These are phyloP conservation scores for Cymodocea nodosa DNA, from an alignment of 116 monocot genomes.

Conservation along the genomic window DNA sequence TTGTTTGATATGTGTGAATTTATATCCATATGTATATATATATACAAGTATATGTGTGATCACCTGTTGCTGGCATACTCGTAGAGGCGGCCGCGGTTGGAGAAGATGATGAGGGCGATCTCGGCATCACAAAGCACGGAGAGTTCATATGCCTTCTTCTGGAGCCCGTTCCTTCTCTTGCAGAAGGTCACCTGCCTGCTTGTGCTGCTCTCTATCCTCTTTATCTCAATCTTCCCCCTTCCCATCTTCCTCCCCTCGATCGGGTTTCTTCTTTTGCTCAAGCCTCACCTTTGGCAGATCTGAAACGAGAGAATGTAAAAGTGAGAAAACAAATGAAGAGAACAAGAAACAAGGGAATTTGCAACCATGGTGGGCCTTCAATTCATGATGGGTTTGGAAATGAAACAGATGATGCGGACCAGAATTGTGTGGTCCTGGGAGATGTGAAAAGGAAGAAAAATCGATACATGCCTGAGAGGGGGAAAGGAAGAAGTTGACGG, in stretches of 20 bases:
- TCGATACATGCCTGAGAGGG: no score
- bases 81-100: slow-evolving; percentile 6
- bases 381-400: neutral
- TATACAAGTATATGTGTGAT: neutral
- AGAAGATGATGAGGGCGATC: slow-evolving; percentile 11
- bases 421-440: no score
- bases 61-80: slow-evolving; percentile 9
- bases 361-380: neutral
- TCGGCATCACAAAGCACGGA: slow-evolving; percentile 15
- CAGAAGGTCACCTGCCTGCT: slow-evolving; percentile 20
- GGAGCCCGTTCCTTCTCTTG: slow-evolving; percentile 16
- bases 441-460: no score
- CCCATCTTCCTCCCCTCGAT: slow-evolving; percentile 5
- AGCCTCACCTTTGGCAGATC: slow-evolving; percentile 1
- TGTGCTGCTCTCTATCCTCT: slow-evolving; percentile 17
- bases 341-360: neutral
- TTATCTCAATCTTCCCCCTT: slow-evolving; percentile 18
- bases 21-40: neutral
- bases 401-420: no score
- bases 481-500: no score
- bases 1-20: no score
- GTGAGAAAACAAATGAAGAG: neutral
- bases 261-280: neutral
- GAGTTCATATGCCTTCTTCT: slow-evolving; percentile 14
- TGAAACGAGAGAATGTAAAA: slow-evolving; percentile 3